Conservation (phyloP, 306 rosid species). For the Begonia peltatifolia region DNA sequence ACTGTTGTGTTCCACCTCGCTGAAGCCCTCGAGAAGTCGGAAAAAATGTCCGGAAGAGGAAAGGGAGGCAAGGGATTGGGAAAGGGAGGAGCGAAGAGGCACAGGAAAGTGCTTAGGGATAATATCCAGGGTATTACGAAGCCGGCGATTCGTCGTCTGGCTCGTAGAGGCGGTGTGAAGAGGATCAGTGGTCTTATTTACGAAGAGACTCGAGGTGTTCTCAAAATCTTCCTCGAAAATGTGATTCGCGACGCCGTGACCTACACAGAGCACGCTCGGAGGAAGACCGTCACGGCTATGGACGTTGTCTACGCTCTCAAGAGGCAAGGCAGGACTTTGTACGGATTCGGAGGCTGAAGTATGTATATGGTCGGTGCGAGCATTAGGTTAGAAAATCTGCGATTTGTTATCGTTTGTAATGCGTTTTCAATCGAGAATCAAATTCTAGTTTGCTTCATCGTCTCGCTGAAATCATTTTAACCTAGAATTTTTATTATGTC, state of each 20-base stretch:
- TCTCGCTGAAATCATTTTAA: no score
- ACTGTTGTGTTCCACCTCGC: no score
- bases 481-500: no score
- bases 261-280: constrained; percentile 7
- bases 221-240: constrained; percentile 1
- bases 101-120: constrained; percentile 5
- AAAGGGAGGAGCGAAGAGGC: constrained; percentile 9
- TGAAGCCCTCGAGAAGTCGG: no score
- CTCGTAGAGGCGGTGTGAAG: constrained; percentile 6
- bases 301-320: constrained; percentile 8
- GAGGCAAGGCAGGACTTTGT: constrained; percentile 9
- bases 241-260: constrained; percentile 4
- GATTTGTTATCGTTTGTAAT: no score
- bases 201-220: constrained; percentile 1
- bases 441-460: no score
- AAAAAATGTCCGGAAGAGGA: constrained; percentile 2
- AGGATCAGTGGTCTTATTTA: constrained; percentile 3
- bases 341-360: constrained; percentile 6
- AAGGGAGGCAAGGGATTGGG: constrained; percentile 7
- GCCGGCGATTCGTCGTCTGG: constrained; percentile 7
- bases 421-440: no score
- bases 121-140: constrained; percentile 3
- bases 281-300: constrained; percentile 12
- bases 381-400: no score
- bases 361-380: no score